phyloP scores from a whole-genome alignment of 768 basidiomycete genomes.

The Leccinum subtestaceum region DNA sequence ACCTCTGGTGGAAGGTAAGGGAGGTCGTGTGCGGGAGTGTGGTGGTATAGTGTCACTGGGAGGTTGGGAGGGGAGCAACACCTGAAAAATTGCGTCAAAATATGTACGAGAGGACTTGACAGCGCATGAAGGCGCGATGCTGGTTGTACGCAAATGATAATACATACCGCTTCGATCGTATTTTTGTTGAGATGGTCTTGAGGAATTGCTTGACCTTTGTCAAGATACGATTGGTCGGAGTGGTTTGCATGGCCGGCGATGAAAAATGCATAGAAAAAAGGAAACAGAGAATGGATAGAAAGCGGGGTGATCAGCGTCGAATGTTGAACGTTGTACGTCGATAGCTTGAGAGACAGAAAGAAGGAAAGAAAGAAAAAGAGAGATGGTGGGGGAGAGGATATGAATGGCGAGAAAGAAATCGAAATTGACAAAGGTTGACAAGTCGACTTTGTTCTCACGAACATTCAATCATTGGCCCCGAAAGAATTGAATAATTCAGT shows the following conservation, averaged over 20 bases:
- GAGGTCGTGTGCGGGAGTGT: conserved; percentile 34
- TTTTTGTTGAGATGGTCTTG: conserved; percentile 15
- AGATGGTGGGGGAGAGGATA: not conserved
- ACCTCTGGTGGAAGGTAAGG: conserved; percentile 57
- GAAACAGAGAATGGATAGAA: not conserved
- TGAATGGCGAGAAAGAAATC: not conserved
- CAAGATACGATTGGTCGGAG: conserved; percentile 12
- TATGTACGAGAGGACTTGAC: not conserved
- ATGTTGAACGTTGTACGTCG: not conserved
- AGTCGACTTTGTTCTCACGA: conserved; percentile 6
- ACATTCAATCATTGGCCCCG: not conserved
- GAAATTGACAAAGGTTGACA: not conserved
- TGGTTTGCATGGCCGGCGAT: conserved; percentile 14
- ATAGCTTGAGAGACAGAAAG: not conserved
- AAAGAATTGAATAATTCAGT: not conserved
- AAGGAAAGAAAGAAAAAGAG: not conserved
- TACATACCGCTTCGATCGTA: conserved; percentile 17
- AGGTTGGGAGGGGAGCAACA: not conserved
- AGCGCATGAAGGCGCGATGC: not conserved
- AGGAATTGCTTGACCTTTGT: conserved; percentile 18
- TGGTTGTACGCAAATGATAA: not conserved
- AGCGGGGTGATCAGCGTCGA: not conserved
- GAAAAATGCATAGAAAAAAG: not conserved
- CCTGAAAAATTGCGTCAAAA: conserved; percentile 13
- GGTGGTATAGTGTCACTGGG: conserved; percentile 18